Conservation (phyloP, 208 protist species). For the Novymonas esmeraldas region DNA sequence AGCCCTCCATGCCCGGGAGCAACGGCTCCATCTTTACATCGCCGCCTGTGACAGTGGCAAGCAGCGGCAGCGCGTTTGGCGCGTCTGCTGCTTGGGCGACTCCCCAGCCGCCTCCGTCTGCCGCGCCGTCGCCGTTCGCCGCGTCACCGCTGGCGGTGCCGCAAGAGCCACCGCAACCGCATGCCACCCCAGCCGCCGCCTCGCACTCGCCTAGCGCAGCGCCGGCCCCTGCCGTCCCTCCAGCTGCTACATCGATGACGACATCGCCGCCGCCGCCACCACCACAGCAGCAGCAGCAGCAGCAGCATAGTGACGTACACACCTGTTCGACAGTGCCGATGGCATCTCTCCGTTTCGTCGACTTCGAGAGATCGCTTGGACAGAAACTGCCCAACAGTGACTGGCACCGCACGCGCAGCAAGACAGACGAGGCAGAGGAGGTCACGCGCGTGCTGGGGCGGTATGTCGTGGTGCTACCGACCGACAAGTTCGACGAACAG, state of each 20-base stretch:
- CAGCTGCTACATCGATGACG: too few relatives aligned
- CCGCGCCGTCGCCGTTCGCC: conserved; percentile 1
- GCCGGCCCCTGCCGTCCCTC: too few relatives aligned
- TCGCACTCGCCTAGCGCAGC: too few relatives aligned
- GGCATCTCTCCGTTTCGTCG: conserved; percentile 22
- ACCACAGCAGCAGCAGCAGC: not conserved
- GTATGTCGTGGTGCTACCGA: conserved; percentile 35
- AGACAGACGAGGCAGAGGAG: conserved; percentile 22
- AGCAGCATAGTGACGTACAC: not conserved
- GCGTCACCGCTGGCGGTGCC: not conserved
- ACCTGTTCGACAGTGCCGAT: not conserved
- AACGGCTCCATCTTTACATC: conserved; percentile 2
- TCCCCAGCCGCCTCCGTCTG: not conserved
- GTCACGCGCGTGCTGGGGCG: conserved; percentile 18
- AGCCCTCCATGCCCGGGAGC: not conserved
- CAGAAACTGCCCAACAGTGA: conserved; percentile 9
- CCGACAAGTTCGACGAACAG: conserved; percentile 30
- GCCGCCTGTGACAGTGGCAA: not conserved
- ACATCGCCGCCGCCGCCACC: too few relatives aligned
- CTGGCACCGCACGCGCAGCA: conserved; percentile 8
- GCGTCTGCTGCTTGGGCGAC: not conserved
- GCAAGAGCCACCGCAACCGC: not conserved
- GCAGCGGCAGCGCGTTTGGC: conserved; percentile 3
- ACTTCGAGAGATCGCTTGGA: conserved; percentile 24
- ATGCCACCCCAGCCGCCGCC: not conserved